Conservation (phyloP, 2,329 filamentous ascomycete species). For the Ophiostoma pallidulum region DNA sequence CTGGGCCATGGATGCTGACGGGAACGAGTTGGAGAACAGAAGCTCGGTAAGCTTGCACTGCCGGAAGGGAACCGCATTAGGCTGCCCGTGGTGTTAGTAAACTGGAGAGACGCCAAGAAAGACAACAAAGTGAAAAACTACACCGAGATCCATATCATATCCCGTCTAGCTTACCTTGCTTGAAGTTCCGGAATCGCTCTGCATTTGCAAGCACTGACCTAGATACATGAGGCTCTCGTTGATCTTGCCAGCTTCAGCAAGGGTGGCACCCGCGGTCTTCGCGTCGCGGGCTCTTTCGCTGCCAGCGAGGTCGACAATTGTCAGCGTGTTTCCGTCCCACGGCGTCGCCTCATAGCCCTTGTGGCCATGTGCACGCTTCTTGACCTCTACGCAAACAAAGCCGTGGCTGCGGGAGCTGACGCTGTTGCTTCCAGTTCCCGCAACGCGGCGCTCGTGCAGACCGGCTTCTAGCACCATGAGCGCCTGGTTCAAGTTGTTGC, state of each 20-base stretch:
- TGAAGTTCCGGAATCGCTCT: conserved; percentile 66
- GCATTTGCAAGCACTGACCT: conserved; percentile 92
- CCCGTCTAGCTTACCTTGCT: conserved; percentile 49
- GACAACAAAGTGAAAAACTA: too few species aligned
- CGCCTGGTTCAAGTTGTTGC: conserved; percentile 71
- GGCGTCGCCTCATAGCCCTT: conserved; percentile 36
- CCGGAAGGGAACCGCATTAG: conserved; percentile 65
- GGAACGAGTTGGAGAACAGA: conserved; percentile 82
- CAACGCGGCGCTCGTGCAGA: conserved; percentile 74
- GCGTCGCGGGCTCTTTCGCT: conserved; percentile 89
- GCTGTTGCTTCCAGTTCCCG: conserved; percentile 87
- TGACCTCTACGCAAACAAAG: conserved; percentile 92
- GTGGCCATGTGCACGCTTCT: conserved; percentile 53
- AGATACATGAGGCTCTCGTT: conserved; percentile 98
- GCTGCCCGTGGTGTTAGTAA: conserved; percentile 33
- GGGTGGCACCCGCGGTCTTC: conserved; percentile 84
- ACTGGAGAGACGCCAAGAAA: too few species aligned
- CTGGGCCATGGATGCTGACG: conserved; percentile 40
- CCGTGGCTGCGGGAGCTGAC: conserved; percentile 88
- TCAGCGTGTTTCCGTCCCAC: conserved; percentile 73
- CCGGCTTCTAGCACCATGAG: conserved; percentile 85
- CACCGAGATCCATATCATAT: too few species aligned
- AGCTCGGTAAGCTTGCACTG: conserved; percentile 82
- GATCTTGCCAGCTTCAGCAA: conserved; percentile 95
- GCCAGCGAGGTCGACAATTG: conserved; percentile 84